Evolutionary conservation across 805 yeast species (phyloP).

Genomic region (Candida michaelii): DNA sequence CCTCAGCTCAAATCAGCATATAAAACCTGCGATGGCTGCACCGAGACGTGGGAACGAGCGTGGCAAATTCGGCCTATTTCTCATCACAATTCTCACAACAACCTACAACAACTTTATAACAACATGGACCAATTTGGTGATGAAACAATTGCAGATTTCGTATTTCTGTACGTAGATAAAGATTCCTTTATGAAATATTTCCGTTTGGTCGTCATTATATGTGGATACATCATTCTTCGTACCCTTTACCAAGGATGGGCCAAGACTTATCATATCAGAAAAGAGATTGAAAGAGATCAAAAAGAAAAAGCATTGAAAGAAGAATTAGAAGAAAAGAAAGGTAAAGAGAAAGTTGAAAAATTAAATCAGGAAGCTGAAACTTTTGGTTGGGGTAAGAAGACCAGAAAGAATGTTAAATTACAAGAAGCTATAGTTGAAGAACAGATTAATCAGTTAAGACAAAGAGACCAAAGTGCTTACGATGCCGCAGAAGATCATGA

Average conservation of each 20-base stretch:
- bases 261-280: conserved; percentile 51
- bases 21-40: too few species aligned
- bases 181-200: conserved; percentile 47
- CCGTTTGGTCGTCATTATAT: conserved; percentile 50
- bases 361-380: conserved; percentile 41
- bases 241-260: conserved; percentile 56
- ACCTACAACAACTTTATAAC: neutral
- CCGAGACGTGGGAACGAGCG: too few species aligned
- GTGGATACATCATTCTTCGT: conserved; percentile 63
- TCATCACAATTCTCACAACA: neutral
- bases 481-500: conserved; percentile 61
- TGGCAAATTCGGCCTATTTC: conserved; percentile 1
- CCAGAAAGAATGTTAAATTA: conserved; percentile 57
- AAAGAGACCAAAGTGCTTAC: conserved; percentile 45
- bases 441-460: conserved; percentile 36
- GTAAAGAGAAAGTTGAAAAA: conserved; percentile 28
- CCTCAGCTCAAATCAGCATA: too few species aligned
- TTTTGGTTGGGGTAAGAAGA: conserved; percentile 82
- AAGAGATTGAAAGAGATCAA: conserved; percentile 48
- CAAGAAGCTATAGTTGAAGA: conserved; percentile 57
- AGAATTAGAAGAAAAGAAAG: conserved; percentile 33
- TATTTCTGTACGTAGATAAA: conserved; percentile 36
- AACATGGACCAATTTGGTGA: conserved; percentile 6
- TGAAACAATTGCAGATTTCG: conserved; percentile 24
- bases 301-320: conserved; percentile 39